Evolutionary conservation across 2,329 filamentous ascomycete genomes (phyloP).

Genomic region (Curvularia lunata): DNA sequence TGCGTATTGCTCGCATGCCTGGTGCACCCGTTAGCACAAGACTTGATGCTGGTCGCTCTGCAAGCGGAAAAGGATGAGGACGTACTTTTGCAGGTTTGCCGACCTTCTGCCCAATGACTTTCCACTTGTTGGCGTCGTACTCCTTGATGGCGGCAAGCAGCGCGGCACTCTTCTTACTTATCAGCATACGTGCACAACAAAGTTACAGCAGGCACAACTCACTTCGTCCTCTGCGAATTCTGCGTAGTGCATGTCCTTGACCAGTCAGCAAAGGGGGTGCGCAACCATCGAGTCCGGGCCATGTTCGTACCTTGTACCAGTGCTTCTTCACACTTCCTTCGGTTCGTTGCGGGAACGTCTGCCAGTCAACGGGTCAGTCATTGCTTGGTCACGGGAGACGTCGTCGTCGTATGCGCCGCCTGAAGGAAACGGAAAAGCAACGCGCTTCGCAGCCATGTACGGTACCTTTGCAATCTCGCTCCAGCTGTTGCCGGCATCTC

Average conservation of each 20-base stretch:
- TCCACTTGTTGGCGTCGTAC: conserved; percentile 99
- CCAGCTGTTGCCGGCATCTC: conserved; percentile 92
- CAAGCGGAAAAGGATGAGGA: conserved; percentile 12
- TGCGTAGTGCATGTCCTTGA: conserved; percentile 96
- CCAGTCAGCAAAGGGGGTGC: conserved; percentile 29
- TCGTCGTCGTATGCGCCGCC: neutral
- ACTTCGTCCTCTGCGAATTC: conserved; percentile 98
- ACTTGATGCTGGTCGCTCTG: conserved; percentile 8
- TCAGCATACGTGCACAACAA: conserved; percentile 32
- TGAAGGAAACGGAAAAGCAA: neutral
- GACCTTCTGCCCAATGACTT: conserved; percentile 93
- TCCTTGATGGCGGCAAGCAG: conserved; percentile 95
- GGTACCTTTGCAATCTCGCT: conserved; percentile 94
- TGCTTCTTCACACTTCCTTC: conserved; percentile 99
- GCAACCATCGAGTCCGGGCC: conserved; percentile 19
- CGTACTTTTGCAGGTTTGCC: conserved; percentile 94
- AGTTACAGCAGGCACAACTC: conserved; percentile 32
- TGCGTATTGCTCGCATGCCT: conserved; percentile 91
- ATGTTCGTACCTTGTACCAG: conserved; percentile 84
- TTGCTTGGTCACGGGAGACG: neutral
- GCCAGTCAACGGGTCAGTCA: conserved; percentile 28
- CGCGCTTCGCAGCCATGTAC: neutral
- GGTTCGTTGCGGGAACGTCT: conserved; percentile 91
- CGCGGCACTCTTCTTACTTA: conserved; percentile 68
- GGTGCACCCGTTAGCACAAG: conserved; percentile 25